Base-by-base conservation (phyloP, 805 yeast species). In the Pichia phayaonensis region DNA sequence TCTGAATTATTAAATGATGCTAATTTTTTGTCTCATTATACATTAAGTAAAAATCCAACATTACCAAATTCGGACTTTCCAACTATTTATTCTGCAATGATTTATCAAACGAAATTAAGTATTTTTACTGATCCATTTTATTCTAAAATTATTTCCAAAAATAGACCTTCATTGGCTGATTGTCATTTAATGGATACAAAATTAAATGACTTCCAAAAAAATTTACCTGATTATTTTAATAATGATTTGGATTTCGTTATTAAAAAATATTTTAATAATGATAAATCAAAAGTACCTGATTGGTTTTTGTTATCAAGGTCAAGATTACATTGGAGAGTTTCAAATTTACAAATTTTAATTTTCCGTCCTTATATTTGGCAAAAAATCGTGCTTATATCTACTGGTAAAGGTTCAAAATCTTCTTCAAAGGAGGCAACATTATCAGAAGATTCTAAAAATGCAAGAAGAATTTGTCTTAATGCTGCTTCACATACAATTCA, bases 331-430 rank as follows among this genome's bases (percentile, higher is more conserved):
- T 83, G 87, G 87, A 68, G 84, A 57, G 79, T 74, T 49, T 74
- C 74, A 51, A 79, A 79, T 62, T 57, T 82, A 44, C 80, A 80
- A 52, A 74, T 79, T 45, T 69, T 80, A 23, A 61, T 81, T 26
- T 74, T 79, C 54, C 69, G 85, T 50, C 78, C 82, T 2, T 79
- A 77, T 56, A 72, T 82, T 38, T 72, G 81, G 74, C 80, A 78
- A 62, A 69, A 77, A 48, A 50, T 53, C 49, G 58, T 52, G 29
- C 31, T 53, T 22, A 55, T 49, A 24, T 53, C 59, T 4, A 48
- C 50, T 16, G 58, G 58, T 34, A 54, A 50, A 40, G 46, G 54
- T 22, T 49, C 57, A 2, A 52, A 50, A 42, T 43, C 54, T n/a
- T 45, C 53, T 2, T 46, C 53, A 41, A 50, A 50, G 29, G 54